Evolutionary conservation across 164 flowering plant species (phyloP), one percentile per base, ranked within the genome.

Genomic region (Vitis rupestris): DNA sequence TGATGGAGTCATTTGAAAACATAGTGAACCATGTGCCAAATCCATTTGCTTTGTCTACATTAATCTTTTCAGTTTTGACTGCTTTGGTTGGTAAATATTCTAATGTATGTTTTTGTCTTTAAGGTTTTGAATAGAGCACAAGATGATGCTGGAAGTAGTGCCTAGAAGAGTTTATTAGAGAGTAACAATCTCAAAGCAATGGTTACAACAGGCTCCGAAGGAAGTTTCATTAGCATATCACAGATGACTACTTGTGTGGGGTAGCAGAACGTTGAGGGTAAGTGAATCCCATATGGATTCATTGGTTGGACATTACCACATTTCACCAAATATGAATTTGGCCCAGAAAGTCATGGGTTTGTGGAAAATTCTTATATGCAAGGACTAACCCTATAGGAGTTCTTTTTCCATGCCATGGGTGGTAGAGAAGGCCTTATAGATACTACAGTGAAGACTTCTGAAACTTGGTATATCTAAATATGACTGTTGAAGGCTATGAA

Each of bases 181-280:
- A 95, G 95, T 76, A 93, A 95, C 82, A 95, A 95, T 79, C 93
- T 95, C 9, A 95, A 95, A 80, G 99, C 99, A 27, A 95, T 95
- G 98, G 99, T 95, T 37, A 93, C 97, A 9, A 98, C 97, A 19
- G 98, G 99, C 17, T 95, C 98, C 2, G 93, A 95, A 72, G 98
- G 99, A 72, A 95, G 98, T 93, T 95, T 95, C 67, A 95, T 95
- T 73, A 95, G 93, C 72, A 93, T 95, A 65, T 95, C 99, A 2
- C 98, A 95, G 82, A 95, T 95, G 99, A 95, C 98, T 84, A 97
- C 99, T 75, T 95, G 99, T 89, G 98, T 95, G 79, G 99, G 99
- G 17, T 97, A 95, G 85, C 98, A 95, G 80, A 95, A 95, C 76
- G 99, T 95, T 71, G 99, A 95, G 80, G 99, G 99, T 16, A 95